Percentiles rank a stretch among this genome's conserved stretches.
phyloP scores from a whole-genome alignment of 1,284 basidiomycete species.

The Ganoderma lucidum region DNA sequence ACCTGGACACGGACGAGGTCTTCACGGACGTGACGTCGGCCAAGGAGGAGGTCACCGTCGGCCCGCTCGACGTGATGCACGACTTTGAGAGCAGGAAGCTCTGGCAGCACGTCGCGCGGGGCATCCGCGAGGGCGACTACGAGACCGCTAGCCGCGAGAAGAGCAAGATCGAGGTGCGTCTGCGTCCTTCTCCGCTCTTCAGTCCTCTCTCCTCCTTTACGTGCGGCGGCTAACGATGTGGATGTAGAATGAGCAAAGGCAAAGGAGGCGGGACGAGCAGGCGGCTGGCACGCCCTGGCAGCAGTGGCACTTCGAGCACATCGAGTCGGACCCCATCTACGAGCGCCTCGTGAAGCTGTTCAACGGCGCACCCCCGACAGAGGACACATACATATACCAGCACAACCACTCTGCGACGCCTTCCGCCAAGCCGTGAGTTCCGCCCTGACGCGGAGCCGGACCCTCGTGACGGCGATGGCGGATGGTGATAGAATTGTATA shows the following conservation, averaged over 20 bases:
- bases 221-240: not conserved
- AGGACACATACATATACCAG: conserved; percentile 73
- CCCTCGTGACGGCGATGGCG: not conserved
- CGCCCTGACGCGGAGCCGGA: not conserved
- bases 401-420: conserved; percentile 37
- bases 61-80: conserved; percentile 66
- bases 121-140: conserved; percentile 92
- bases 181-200: conserved; percentile 41
- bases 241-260: conserved; percentile 88
- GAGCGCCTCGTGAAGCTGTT: conserved; percentile 65
- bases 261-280: conserved; percentile 85
- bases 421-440: not conserved
- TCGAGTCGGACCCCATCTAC: conserved; percentile 75
- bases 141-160: conserved; percentile 93
- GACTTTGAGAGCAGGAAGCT: conserved; percentile 90
- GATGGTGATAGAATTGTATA: conserved; percentile 1
- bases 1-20: conserved; percentile 51
- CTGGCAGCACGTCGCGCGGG: conserved; percentile 90
- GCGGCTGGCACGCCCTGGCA: conserved; percentile 80
- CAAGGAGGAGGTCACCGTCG: conserved; percentile 81
- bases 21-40: conserved; percentile 73
- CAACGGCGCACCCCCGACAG: conserved; percentile 63
- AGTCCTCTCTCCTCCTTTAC: not conserved
- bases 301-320: conserved; percentile 77
- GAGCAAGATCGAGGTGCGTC: conserved; percentile 85